Percentiles rank a stretch among this genome's conserved stretches.
Evolutionary conservation across 2,329 filamentous ascomycete species (phyloP).

Genomic region (Chalaropsis thielavioides): DNA sequence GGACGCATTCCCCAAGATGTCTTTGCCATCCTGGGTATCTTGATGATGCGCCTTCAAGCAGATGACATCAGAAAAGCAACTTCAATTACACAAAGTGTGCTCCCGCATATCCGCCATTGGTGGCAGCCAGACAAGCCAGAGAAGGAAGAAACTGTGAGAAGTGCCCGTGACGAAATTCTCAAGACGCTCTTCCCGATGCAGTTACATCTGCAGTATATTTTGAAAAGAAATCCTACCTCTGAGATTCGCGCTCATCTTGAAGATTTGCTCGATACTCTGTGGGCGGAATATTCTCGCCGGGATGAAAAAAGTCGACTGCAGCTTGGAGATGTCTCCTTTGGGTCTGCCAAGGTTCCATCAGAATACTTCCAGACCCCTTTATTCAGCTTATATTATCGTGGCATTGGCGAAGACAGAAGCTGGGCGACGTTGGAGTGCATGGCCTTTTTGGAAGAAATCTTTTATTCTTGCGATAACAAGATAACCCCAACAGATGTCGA

Average conservation of each 20-base stretch:
- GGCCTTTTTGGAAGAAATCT: constrained; percentile 40
- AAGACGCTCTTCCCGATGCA: constrained; percentile 53
- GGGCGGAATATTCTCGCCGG: constrained; percentile 61
- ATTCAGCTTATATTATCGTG: constrained; percentile 41
- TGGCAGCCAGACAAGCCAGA: constrained; percentile 60
- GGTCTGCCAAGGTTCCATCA: constrained; percentile 29
- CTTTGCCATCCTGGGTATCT: constrained; percentile 59
- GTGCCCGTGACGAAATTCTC: constrained; percentile 63
- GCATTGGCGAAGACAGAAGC: constrained; percentile 40
- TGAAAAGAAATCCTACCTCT: constrained; percentile 28
- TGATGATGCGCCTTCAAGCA: constrained; percentile 51
- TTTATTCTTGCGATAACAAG: constrained; percentile 5
- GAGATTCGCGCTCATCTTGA: constrained; percentile 38
- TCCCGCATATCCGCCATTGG: constrained; percentile 59
- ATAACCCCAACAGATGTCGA: constrained; percentile 5
- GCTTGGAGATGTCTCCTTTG: constrained; percentile 58
- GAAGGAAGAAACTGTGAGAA: constrained; percentile 45
- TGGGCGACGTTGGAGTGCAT: constrained; percentile 47
- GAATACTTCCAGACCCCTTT: constrained; percentile 34
- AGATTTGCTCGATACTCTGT: constrained; percentile 55
- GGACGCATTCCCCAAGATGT: constrained; percentile 55
- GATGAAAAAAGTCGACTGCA: constrained; percentile 58
- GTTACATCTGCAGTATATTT: constrained; percentile 46
- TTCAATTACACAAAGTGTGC: constrained; percentile 41
- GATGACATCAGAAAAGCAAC: constrained; percentile 53